A percentile compares a stretch with the other conserved stretches of the same genome.
Conservation (phyloP, 139 green algal genomes). For the Gonium pectorale region DNA sequence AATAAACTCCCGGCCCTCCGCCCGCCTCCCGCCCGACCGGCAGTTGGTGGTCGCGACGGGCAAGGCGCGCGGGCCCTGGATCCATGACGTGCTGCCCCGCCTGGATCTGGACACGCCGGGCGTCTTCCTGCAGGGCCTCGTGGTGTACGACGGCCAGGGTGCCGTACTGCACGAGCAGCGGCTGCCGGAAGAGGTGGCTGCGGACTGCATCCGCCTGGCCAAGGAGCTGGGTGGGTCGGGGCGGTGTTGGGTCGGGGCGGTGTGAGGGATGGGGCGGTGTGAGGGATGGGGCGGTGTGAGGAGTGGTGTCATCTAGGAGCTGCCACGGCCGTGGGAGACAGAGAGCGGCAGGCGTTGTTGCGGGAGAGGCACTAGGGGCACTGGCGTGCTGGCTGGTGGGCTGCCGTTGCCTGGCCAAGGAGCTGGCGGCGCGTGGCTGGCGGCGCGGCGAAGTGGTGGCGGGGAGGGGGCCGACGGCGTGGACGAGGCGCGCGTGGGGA, state of each 20-base stretch:
- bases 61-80: slow-evolving; percentile 84
- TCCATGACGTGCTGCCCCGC: slow-evolving; percentile 57
- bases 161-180: slow-evolving; percentile 59
- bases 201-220: slow-evolving; percentile 70
- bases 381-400: no score
- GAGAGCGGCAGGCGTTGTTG: no score
- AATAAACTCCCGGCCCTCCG: neutral
- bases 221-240: slow-evolving; percentile 45
- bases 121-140: slow-evolving; percentile 75
- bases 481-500: no score
- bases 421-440: no score
- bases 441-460: no score
- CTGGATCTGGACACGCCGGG: slow-evolving; percentile 56
- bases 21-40: neutral
- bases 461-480: no score
- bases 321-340: no score
- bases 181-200: slow-evolving; percentile 64
- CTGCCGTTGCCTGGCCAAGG: no score
- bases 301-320: neutral
- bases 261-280: neutral
- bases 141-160: slow-evolving; percentile 68
- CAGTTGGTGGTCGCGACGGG: slow-evolving; percentile 85
- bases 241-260: neutral
- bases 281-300: neutral
- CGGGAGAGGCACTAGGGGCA: no score